Percentiles rank a stretch among this genome's conserved stretches.
Conservation (phyloP, 192 early-diverging fungal genomes). For the Coemansia sp. region DNA sequence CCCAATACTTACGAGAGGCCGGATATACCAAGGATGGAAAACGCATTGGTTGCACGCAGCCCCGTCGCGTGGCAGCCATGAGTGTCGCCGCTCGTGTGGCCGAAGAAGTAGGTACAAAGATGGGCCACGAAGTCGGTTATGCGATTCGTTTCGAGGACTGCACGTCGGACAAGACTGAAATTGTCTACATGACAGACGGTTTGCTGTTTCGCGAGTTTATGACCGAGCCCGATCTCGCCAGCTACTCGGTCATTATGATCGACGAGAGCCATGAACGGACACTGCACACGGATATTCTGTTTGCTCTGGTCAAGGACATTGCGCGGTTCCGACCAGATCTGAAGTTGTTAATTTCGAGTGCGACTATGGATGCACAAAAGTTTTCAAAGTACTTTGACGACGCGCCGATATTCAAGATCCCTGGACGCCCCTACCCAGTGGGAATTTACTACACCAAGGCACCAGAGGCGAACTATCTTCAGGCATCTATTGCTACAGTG, state of each 20-base stretch:
- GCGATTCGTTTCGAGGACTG: conserved; percentile 98
- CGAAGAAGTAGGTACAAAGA: conserved; percentile 92
- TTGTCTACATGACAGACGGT: conserved; percentile 99
- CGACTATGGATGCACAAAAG: conserved; percentile 96
- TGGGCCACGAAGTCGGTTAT: conserved; percentile 94
- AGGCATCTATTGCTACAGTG: conserved; percentile 88
- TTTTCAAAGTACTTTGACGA: conserved; percentile 95
- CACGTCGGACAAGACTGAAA: conserved; percentile 88
- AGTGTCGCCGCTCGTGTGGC: conserved; percentile 95
- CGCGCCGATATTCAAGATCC: conserved; percentile 91
- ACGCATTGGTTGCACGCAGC: conserved; percentile 96
- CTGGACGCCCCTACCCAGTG: conserved; percentile 90
- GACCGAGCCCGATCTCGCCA: conserved; percentile 89
- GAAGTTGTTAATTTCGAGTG: conserved; percentile 93
- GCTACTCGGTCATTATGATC: conserved; percentile 93
- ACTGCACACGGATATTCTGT: conserved; percentile 92
- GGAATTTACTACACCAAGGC: conserved; percentile 94
- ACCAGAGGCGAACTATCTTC: conserved; percentile 95
- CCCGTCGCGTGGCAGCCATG: conserved; percentile 97
- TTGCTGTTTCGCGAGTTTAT: conserved; percentile 97
- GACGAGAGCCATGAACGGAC: conserved; percentile 99
- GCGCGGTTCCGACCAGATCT: conserved; percentile 89
- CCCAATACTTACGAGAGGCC: conserved; percentile 94
- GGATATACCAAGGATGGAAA: conserved; percentile 87
- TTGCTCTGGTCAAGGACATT: conserved; percentile 97